Percentiles rank a stretch among this genome's conserved stretches.
Conservation (phyloP, 768 basidiomycete species). For the Suillus decipiens region DNA sequence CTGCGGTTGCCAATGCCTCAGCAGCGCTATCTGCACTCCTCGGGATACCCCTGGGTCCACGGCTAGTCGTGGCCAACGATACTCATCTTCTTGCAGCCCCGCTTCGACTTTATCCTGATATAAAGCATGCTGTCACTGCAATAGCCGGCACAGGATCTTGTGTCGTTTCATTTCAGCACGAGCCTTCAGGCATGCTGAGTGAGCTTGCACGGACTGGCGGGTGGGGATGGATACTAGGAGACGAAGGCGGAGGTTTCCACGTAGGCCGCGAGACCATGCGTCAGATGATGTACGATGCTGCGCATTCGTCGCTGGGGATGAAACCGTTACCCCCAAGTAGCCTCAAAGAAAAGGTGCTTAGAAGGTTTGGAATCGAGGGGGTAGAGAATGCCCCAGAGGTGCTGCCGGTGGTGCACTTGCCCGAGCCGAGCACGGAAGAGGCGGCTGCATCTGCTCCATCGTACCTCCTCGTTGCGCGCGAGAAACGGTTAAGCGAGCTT, state of each 20-base stretch:
- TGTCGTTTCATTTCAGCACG: constrained; percentile 62
- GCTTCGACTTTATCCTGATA: constrained; percentile 58
- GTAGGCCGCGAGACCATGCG: constrained; percentile 78
- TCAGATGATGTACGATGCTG: constrained; percentile 59
- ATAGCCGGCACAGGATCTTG: constrained; percentile 85
- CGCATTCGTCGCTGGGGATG: constrained; percentile 45
- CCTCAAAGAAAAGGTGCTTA: constrained; percentile 51
- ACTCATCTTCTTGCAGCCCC: constrained; percentile 84
- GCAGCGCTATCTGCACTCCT: constrained; percentile 57
- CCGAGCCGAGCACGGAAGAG: constrained; percentile 45
- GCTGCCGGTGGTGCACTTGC: constrained; percentile 60
- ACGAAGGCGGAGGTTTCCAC: constrained; percentile 82
- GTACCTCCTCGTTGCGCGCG: constrained; percentile 45
- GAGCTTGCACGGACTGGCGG: constrained; percentile 75
- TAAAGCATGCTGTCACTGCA: constrained; percentile 64
- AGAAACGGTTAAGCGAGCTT: constrained; percentile 75
- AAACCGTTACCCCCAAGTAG: constrained; percentile 20
- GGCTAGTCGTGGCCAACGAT: constrained; percentile 74
- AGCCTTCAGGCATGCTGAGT: constrained; percentile 40
- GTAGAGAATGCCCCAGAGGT: constrained; percentile 56
- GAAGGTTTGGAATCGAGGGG: constrained; percentile 54
- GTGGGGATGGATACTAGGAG: constrained; percentile 85
- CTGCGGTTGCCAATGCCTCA: constrained; percentile 58
- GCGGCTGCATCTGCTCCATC: constrained; percentile 24
- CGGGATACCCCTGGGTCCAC: constrained; percentile 53